Conservation (phyloP, 2,329 filamentous ascomycete species). For the Nothophoma quercina region DNA sequence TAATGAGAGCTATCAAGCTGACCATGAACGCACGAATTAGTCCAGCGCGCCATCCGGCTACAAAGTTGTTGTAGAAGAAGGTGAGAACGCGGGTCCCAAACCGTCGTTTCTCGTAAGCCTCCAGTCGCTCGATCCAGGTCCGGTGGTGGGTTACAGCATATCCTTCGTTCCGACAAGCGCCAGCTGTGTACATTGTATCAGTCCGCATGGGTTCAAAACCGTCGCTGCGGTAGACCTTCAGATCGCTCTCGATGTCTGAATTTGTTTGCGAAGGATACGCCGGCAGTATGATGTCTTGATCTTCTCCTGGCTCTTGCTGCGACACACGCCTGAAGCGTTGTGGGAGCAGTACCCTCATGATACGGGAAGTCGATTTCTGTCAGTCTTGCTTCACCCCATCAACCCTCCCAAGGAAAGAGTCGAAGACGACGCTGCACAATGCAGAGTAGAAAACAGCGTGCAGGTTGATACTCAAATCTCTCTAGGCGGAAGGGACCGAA, state of each 20-base stretch:
- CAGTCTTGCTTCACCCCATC: background rate
- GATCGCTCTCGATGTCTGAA: background rate
- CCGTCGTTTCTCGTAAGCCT: conserved; percentile 3
- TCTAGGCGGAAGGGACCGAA: background rate
- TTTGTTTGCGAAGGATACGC: conserved; percentile 8
- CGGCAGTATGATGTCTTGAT: conserved; percentile 13
- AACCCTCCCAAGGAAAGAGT: background rate
- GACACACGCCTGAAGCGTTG: conserved; percentile 17
- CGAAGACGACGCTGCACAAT: background rate
- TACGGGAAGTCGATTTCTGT: background rate
- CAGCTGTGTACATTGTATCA: conserved; percentile 2
- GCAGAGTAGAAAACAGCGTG: too few relatives aligned
- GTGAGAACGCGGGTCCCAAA: conserved; percentile 17
- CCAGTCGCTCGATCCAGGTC: conserved; percentile 17
- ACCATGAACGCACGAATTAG: conserved; percentile 22
- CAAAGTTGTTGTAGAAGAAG: conserved; percentile 17
- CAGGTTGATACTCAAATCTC: too few relatives aligned
- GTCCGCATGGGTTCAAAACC: background rate
- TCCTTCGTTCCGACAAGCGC: background rate
- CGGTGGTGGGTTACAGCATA: conserved; percentile 3
- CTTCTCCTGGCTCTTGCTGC: conserved; percentile 8
- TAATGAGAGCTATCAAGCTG: conserved; percentile 18
- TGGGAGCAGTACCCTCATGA: conserved; percentile 11
- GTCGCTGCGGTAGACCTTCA: background rate
- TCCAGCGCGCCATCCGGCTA: conserved; percentile 26